These are phyloP conservation scores for Logfia minima DNA, from an alignment of 129 eudicot genomes.

Conservation along the genomic window DNA sequence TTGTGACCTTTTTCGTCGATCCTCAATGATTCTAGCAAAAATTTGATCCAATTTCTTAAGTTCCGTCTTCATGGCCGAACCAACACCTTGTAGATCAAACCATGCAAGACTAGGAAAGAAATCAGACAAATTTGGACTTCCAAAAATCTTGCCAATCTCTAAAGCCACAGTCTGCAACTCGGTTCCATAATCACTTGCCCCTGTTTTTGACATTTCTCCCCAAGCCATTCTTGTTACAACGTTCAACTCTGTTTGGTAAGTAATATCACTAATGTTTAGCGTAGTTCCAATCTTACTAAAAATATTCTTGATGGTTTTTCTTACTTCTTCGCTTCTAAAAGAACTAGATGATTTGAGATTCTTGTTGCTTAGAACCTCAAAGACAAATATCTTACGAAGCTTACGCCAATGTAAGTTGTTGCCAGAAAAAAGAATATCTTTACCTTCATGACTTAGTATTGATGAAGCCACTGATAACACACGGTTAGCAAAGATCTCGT, in stretches of 20 bases:
- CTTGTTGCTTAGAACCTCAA: too few relatives aligned
- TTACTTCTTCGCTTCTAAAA: too few relatives aligned
- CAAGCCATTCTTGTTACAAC: neutral
- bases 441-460: neutral
- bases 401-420: neutral
- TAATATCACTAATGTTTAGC: neutral
- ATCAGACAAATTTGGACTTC: neutral
- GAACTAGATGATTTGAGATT: too few relatives aligned
- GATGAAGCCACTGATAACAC: neutral
- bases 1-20: neutral
- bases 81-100: neutral
- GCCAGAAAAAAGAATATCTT: neutral
- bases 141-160: neutral
- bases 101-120: neutral
- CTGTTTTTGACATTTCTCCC: neutral
- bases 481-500: neutral
- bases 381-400: too few relatives aligned
- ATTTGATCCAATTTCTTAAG: neutral
- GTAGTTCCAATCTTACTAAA: neutral
- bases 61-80: neutral
- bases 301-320: too few relatives aligned
- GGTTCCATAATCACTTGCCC: neutral
- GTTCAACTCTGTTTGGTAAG: neutral
- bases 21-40: neutral
- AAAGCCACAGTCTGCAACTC: neutral